These are phyloP conservation scores for Penicillium crystallinum DNA, from an alignment of 495 filamentous ascomycete genomes.

Conservation along the genomic window DNA sequence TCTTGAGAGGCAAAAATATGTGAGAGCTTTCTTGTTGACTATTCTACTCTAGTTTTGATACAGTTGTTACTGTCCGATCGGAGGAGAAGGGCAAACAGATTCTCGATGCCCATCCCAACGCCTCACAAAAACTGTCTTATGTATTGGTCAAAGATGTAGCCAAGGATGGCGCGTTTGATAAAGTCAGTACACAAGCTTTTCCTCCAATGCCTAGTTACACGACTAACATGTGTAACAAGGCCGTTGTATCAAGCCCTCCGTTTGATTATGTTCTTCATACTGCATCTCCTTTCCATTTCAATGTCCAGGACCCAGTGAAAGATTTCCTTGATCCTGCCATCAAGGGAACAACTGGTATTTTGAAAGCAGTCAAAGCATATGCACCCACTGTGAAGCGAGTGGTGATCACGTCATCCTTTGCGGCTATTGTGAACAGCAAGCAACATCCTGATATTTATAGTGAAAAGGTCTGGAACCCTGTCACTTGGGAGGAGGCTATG, in stretches of 20 bases:
- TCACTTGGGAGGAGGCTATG: slow-evolving; percentile 63
- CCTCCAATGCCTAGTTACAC: background rate
- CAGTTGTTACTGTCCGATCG: slow-evolving; percentile 79
- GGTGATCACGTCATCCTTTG: slow-evolving; percentile 83
- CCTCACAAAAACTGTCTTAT: slow-evolving; percentile 61
- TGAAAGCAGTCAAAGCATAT: slow-evolving; percentile 67
- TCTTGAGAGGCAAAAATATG: background rate
- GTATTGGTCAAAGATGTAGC: slow-evolving; percentile 83
- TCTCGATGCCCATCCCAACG: slow-evolving; percentile 57
- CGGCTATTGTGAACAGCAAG: slow-evolving; percentile 58
- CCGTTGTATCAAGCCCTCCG: slow-evolving; percentile 63
- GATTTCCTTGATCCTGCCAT: slow-evolving; percentile 82
- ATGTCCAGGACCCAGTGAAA: slow-evolving; percentile 63
- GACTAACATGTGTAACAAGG: slow-evolving; percentile 19
- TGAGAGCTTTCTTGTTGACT: background rate
- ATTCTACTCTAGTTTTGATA: slow-evolving; percentile 48
- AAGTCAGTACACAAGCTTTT: slow-evolving; percentile 35
- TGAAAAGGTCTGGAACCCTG: slow-evolving; percentile 80
- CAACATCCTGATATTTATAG: slow-evolving; percentile 53
- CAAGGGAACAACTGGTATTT: slow-evolving; percentile 75
- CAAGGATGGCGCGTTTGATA: slow-evolving; percentile 67
- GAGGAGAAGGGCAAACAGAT: slow-evolving; percentile 75
- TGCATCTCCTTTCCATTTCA: slow-evolving; percentile 79
- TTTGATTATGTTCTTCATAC: slow-evolving; percentile 88
- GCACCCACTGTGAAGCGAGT: slow-evolving; percentile 77